These are phyloP conservation scores for Neopestalotiopsis sp. DNA, from an alignment of 2,329 filamentous ascomycete species.

Conservation along the genomic window DNA sequence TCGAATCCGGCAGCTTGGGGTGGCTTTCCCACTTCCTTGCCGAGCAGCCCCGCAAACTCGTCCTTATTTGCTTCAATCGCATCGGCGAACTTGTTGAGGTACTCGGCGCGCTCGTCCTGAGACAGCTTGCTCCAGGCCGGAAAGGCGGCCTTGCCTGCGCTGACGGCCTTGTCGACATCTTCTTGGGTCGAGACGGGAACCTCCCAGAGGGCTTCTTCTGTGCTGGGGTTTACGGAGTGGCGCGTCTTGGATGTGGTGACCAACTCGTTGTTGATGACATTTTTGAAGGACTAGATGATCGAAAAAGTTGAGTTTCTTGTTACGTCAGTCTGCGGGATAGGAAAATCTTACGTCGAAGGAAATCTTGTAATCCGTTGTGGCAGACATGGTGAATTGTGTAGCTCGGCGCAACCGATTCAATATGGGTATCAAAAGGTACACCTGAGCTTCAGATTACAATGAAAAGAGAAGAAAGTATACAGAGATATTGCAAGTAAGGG, in stretches of 20 bases:
- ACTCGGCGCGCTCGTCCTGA: constrained; percentile 24
- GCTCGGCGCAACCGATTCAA: not conserved
- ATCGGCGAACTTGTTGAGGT: constrained; percentile 29
- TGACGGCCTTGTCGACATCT: constrained; percentile 8
- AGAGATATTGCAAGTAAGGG: not conserved
- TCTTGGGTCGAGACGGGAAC: constrained; percentile 4
- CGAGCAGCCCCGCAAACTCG: constrained; percentile 21
- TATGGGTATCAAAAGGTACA: not conserved
- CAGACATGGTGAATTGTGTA: constrained; percentile 14
- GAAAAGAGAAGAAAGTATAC: not conserved
- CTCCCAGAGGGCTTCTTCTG: constrained; percentile 9
- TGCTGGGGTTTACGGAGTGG: constrained; percentile 10
- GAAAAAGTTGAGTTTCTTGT: not conserved
- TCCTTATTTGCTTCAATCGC: constrained; percentile 23
- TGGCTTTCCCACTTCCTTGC: constrained; percentile 25
- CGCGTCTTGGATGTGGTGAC: not conserved
- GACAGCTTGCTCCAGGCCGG: constrained; percentile 22
- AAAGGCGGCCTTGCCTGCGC: constrained; percentile 2
- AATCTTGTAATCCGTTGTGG: constrained; percentile 20
- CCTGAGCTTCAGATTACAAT: not conserved
- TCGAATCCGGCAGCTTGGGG: constrained; percentile 23
- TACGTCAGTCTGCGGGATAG: not conserved
- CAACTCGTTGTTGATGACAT: constrained; percentile 15
- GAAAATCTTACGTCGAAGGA: constrained; percentile 19
- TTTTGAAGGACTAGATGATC: not conserved